Percentiles rank a stretch among this genome's conserved stretches.
phyloP scores from a whole-genome alignment of 345 rosid genomes.

The Rhodamnia rubescens region DNA sequence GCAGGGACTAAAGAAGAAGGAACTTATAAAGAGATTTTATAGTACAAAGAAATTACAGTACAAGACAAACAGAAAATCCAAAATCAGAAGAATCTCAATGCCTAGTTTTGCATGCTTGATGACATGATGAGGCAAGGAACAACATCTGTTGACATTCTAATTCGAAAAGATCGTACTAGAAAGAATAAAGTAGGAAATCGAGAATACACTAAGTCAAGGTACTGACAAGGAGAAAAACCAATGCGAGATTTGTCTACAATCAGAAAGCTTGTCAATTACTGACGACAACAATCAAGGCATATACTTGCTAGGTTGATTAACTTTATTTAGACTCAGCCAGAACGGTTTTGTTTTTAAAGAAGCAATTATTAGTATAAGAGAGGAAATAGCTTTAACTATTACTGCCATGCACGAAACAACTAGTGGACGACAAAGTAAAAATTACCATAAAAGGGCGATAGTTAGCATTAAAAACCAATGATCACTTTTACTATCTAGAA shows the following conservation, averaged over 20 bases:
- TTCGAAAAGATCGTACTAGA: background rate
- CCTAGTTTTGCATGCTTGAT: background rate
- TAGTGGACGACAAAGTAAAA: background rate
- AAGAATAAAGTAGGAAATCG: background rate
- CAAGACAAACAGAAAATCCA: background rate
- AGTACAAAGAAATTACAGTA: background rate
- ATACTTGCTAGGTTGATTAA: background rate
- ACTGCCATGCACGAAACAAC: background rate
- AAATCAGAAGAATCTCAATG: background rate
- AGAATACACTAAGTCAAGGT: background rate
- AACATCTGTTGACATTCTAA: background rate
- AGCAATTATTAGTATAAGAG: background rate
- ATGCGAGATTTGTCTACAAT: background rate
- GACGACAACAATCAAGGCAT: background rate
- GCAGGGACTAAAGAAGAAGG: background rate
- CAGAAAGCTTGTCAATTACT: background rate
- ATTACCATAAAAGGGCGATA: background rate
- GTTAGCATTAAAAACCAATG: background rate
- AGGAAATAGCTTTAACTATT: background rate
- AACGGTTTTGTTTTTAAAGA: background rate
- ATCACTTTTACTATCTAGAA: background rate
- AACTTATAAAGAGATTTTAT: background rate
- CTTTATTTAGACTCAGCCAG: background rate
- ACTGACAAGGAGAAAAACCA: background rate
- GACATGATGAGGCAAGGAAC: background rate